Conservation (phyloP, 371 early-diverging fungal genomes). For the Mortierella sp. region DNA sequence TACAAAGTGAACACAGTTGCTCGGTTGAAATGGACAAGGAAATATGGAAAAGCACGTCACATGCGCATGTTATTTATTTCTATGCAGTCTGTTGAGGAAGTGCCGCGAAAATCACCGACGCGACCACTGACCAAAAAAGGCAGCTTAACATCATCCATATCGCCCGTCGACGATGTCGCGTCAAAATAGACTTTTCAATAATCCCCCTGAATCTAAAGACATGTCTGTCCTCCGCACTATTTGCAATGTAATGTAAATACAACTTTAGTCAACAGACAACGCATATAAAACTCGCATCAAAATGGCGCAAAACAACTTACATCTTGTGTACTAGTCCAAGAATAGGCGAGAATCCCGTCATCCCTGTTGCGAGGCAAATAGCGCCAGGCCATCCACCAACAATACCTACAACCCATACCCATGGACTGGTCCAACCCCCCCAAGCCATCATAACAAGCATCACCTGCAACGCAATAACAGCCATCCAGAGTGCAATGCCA, state of each 20-base stretch:
- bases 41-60: not conserved
- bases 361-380: conserved; percentile 24
- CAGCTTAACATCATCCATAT: conserved; percentile 17
- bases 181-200: conserved; percentile 17
- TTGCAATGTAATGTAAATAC: not conserved
- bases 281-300: not conserved
- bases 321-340: conserved; percentile 42
- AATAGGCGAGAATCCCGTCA: conserved; percentile 39
- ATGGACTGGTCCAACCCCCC: conserved; percentile 47
- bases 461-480: conserved; percentile 28
- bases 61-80: not conserved
- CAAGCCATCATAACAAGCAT: conserved; percentile 20
- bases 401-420: conserved; percentile 39
- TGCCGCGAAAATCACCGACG: conserved; percentile 21
- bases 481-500: conserved; percentile 18
- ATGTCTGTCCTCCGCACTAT: conserved; percentile 32
- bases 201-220: conserved; percentile 2
- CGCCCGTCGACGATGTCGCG: conserved; percentile 6
- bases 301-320: conserved; percentile 9
- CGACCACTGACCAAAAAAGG: conserved; percentile 8
- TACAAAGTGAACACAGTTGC: too few relatives aligned
- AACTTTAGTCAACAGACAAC: not conserved
- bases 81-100: conserved; percentile 1
- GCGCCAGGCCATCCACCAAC: conserved; percentile 38
- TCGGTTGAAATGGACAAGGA: not conserved